Percentiles rank a stretch among this genome's conserved stretches.
phyloP scores from a whole-genome alignment of 2,329 filamentous ascomycete species.

The Exophiala xenobiotica region DNA sequence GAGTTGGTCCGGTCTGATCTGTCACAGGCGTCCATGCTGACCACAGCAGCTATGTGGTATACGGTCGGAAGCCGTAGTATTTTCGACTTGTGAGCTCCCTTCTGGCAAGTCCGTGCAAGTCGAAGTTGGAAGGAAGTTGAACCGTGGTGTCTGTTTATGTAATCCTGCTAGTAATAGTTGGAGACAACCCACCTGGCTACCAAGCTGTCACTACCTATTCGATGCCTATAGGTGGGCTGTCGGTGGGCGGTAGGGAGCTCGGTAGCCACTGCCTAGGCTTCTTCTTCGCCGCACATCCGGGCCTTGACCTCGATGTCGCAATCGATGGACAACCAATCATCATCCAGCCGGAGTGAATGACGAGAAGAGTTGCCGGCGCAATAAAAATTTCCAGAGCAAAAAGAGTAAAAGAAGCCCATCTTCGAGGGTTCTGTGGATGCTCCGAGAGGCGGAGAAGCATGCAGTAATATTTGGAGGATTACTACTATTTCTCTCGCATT shows the following conservation, averaged over 20 bases:
- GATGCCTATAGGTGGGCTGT: not conserved
- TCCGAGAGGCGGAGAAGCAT: constrained; percentile 5
- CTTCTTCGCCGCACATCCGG: not conserved
- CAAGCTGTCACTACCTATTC: not conserved
- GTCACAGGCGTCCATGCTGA: not conserved
- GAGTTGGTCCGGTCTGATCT: not conserved
- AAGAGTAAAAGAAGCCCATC: constrained; percentile 9
- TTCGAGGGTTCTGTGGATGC: not conserved
- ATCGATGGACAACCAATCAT: constrained; percentile 25
- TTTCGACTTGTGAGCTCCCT: too few species aligned
- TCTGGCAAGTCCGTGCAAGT: too few species aligned
- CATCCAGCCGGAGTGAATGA: constrained; percentile 16
- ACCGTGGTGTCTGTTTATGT: too few species aligned
- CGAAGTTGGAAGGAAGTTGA: too few species aligned
- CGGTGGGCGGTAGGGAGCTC: not conserved
- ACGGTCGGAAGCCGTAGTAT: constrained; percentile 13
- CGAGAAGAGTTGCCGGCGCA: constrained; percentile 20
- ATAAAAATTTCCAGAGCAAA: constrained; percentile 19
- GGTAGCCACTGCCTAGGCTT: too few species aligned
- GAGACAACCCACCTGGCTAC: too few species aligned
- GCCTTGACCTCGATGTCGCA: constrained; percentile 21
- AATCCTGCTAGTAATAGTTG: not conserved
- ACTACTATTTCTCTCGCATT: constrained; percentile 3
- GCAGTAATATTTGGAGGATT: constrained; percentile 13
- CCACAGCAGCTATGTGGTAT: constrained; percentile 16